These are phyloP conservation scores for Cicer yamashitae DNA, from an alignment of 306 rosid species.

Conservation along the genomic window DNA sequence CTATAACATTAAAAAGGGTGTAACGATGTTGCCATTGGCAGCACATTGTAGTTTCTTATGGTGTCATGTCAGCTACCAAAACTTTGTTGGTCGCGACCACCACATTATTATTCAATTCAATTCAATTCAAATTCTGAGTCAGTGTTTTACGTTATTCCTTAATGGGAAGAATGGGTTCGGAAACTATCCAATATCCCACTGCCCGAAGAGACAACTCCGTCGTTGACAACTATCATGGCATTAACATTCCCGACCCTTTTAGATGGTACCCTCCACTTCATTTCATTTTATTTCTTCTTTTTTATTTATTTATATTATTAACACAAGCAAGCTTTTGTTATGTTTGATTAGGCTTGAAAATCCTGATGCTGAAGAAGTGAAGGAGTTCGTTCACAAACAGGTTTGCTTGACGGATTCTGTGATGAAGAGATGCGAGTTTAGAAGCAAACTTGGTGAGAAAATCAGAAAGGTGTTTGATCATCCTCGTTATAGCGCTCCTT, in stretches of 20 bases:
- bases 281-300: too few relatives aligned
- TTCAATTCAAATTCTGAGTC: background rate
- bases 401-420: conserved; percentile 71
- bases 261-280: conserved; percentile 57
- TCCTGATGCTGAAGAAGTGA: conserved; percentile 86
- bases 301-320: too few relatives aligned
- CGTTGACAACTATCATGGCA: conserved; percentile 75
- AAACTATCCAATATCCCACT: conserved; percentile 60
- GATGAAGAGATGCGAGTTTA: conserved; percentile 60
- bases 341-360: conserved; percentile 74
- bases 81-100: background rate
- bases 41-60: too few relatives aligned
- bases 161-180: conserved; percentile 57
- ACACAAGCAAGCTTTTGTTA: too few relatives aligned
- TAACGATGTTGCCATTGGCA: too few relatives aligned
- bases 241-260: conserved; percentile 72
- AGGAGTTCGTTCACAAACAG: conserved; percentile 78
- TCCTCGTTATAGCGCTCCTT: conserved; percentile 81
- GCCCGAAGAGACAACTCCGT: conserved; percentile 75
- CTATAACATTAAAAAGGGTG: too few relatives aligned
- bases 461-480: conserved; percentile 80
- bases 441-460: conserved; percentile 59
- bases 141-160: background rate
- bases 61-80: too few relatives aligned
- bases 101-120: background rate